These are phyloP conservation scores for Fusarium chaquense DNA, from an alignment of 2,329 filamentous ascomycete species.

Conservation along the genomic window DNA sequence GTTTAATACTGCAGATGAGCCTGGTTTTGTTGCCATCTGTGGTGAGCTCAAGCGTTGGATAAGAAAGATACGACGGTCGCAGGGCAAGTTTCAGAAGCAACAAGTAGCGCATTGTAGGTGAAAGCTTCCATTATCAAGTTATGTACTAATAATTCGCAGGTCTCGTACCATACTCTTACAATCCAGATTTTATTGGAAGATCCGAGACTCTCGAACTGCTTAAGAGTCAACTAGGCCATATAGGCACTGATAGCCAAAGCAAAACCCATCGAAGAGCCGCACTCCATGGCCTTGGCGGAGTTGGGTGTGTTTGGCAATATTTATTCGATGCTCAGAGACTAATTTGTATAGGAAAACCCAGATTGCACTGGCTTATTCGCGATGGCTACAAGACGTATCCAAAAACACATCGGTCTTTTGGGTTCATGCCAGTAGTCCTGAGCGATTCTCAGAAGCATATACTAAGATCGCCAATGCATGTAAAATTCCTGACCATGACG, in stretches of 20 bases:
- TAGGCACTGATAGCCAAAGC: rapidly evolving
- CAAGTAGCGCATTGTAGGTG: not conserved
- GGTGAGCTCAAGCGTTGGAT: slow-evolving; percentile 29
- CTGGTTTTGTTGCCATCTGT: slow-evolving; percentile 11
- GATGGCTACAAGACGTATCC: slow-evolving; percentile 15
- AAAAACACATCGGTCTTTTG: slow-evolving; percentile 49
- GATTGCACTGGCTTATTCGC: slow-evolving; percentile 33
- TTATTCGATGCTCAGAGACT: not conserved
- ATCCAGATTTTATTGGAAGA: slow-evolving; percentile 31
- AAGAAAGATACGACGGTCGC: not conserved
- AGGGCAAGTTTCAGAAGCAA: not conserved
- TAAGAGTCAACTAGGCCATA: slow-evolving; percentile 15
- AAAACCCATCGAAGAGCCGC: slow-evolving; percentile 9
- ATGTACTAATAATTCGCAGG: slow-evolving; percentile 1
- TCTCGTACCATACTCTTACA: slow-evolving; percentile 28
- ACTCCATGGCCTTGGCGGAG: slow-evolving; percentile 29
- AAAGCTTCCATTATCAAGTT: not conserved
- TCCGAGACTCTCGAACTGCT: slow-evolving; percentile 4
- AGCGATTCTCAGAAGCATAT: slow-evolving; percentile 52
- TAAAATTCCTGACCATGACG: slow-evolving; percentile 44
- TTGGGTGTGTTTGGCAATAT: slow-evolving; percentile 19
- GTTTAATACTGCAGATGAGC: slow-evolving; percentile 9
- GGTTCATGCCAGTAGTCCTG: slow-evolving; percentile 49
- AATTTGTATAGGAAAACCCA: slow-evolving; percentile 26
- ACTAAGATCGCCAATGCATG: slow-evolving; percentile 48